Base-by-base conservation (phyloP, 1,139 yeast species). In the Suhomyces guaymorum region DNA sequence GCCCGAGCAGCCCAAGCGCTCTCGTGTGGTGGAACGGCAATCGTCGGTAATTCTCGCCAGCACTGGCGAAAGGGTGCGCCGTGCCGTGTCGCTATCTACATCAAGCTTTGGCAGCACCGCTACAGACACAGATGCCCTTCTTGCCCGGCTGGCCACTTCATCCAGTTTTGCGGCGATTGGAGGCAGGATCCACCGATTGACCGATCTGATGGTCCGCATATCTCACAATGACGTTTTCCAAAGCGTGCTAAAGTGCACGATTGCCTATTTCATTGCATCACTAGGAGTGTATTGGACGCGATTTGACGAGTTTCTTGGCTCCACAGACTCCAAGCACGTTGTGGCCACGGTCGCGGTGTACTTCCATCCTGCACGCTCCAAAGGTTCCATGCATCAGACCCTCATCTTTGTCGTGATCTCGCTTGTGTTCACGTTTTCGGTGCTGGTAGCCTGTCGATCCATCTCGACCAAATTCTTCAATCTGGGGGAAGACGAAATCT, bases 291-390 rank as follows among this genome's bases (percentile, higher is more conserved):
- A 82, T 55, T 74, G 78, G 48, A 66, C 78, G 0, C 63, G 75
- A 2, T 67, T 86, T 28, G 75, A 84, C 18, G 48, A 54, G 14
- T 43, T 78, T 2, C 56, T 85, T 33, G 95, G 95, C 0, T 55
- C 65, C 25, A 73, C 87, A 12, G 92, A 84, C 56, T 80, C 84
- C 16, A 87, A 86, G 54, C 96, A 87, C 59, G 74, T 85, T 49
- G 80, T 83, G 6, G 88, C 95, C 15, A 87, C 95, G 0, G 83
- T 82, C 12, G 85, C 87, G 1, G 94, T 86, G 3, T 87, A 87
- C 56, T 86, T 87, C 63, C 94, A 86, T 51, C 92, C 95, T 0
- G 76, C 90, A 3, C 59, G 95, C 34, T 74, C 94, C 1, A 75
- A 78, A 38, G 96, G 96, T 0, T 78, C 87, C 15, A 86, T 86